These are phyloP conservation scores for Daedaleopsis sinensis DNA, from an alignment of 768 basidiomycete genomes.

Conservation along the genomic window DNA sequence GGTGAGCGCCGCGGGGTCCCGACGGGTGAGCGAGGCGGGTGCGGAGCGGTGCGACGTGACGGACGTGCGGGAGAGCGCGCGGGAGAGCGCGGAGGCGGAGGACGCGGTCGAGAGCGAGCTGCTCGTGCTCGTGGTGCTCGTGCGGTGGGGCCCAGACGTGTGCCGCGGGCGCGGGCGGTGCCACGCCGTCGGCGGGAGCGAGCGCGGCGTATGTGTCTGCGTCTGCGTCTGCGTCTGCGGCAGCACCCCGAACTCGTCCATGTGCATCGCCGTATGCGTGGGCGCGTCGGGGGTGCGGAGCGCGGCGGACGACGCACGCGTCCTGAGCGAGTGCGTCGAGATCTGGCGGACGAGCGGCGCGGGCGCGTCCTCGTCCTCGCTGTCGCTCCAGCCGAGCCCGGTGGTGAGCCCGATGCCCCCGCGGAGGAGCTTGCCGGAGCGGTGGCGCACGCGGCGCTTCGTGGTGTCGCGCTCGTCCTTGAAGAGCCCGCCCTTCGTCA, in stretches of 20 bases:
- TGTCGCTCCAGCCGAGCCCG: conserved; percentile 46
- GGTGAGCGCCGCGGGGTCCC: conserved; percentile 9
- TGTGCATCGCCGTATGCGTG: conserved; percentile 22
- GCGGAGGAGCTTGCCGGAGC: conserved; percentile 40
- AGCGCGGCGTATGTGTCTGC: too few relatives aligned
- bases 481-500: conserved; percentile 38
- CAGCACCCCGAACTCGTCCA: conserved; percentile 17
- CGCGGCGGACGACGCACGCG: conserved; percentile 23
- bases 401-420: conserved; percentile 45
- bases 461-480: conserved; percentile 42
- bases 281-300: conserved; percentile 24
- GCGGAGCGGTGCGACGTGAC: conserved; percentile 22
- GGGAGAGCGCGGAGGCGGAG: conserved; percentile 13
- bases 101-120: conserved; percentile 18
- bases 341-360: conserved; percentile 40
- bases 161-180: conserved; percentile 3
- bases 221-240: too few relatives aligned
- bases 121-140: conserved; percentile 13
- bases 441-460: conserved; percentile 37
- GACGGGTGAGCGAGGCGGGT: conserved; percentile 12
- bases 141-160: conserved; percentile 1
- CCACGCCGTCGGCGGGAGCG: conserved; percentile 30
- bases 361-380: conserved; percentile 46
- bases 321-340: conserved; percentile 29
- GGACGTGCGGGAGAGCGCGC: conserved; percentile 20